Base-by-base conservation (phyloP, 495 filamentous ascomycete genomes). In the Xylaria curta region DNA sequence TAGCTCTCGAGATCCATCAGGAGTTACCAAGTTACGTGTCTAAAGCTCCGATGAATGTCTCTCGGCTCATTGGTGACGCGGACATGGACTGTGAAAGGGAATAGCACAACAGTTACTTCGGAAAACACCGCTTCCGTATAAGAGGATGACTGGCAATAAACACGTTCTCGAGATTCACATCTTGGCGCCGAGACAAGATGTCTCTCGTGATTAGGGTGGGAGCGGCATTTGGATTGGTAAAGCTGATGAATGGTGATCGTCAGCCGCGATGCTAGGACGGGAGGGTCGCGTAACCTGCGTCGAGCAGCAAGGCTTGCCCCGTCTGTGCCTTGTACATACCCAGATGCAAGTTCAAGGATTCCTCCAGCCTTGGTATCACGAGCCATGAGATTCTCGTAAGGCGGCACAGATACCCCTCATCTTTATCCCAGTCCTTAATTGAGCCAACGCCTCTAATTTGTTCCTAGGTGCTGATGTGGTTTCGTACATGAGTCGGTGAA, bases 111-210 rank as follows among this genome's bases (percentile, higher is more conserved):
- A 0, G 31, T 10, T 42, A 33, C 36, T 10, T 36, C 33, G 47
- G 21, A n/a, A 31, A 67, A 2, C 24, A 31, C 63, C 63, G 31
- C 17, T 26, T 33, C 19, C 17, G 63, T 51, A 51, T 51, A 42
- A 46, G 40, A 49, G 44, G 28, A 51, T 36, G 63, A 28, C 46
- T 24, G 12, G 44, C 44, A 66, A 51, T 1, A 49, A 0, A 53
- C 46, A 53, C 46, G n/a, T 53, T 66, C 24, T 53, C 24, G 46
- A 66, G 63, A 66, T 10, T 42, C 28, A 54, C 65, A 28, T 42
- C 65, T 69, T 61, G 67, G 67, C 67, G 67, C 67, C 67, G 53
- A 69, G 67, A 69, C 54, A 46, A 44, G 49, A 47, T 21, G 31
- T 21, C 47, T 54, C 65, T 56, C 65, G 44, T 56, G 47, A 67